These are phyloP conservation scores for Cyathus striatus DNA, from an alignment of 768 basidiomycete genomes.

Conservation along the genomic window DNA sequence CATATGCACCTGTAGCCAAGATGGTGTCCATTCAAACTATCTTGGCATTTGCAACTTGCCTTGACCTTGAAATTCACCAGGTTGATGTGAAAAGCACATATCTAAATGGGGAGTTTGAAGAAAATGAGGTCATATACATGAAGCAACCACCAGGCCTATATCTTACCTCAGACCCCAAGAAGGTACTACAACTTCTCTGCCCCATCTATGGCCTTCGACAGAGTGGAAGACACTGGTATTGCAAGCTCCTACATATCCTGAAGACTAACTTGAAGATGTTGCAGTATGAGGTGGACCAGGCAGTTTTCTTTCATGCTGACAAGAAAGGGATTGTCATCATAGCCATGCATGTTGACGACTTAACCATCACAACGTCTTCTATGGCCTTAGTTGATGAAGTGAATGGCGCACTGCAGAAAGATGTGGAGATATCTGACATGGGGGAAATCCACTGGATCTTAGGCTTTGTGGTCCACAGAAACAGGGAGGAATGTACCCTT, in stretches of 20 bases:
- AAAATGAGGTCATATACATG: constrained; percentile 21
- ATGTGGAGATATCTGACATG: no score
- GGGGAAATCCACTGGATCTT: no score
- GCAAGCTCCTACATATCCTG: not conserved
- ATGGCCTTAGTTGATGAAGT: no score
- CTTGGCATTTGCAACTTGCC: constrained; percentile 24
- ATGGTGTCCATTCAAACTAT: constrained; percentile 13
- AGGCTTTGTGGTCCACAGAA: no score
- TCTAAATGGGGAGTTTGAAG: constrained; percentile 9
- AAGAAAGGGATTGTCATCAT: not conserved
- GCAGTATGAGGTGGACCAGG: not conserved
- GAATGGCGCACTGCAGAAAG: no score
- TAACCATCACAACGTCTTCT: no score
- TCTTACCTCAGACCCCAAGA: no score
- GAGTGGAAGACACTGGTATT: not conserved
- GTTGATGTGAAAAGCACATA: constrained; percentile 28
- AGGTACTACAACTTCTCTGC: no score
- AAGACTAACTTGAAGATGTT: not conserved
- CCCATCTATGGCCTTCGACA: not conserved
- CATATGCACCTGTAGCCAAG: constrained; percentile 17
- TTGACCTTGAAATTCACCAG: constrained; percentile 23
- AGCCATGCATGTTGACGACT: not conserved
- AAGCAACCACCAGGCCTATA: constrained; percentile 15
- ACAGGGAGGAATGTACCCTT: no score
- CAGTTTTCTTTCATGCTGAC: not conserved